Percentiles rank a stretch among this genome's conserved stretches.
Evolutionary conservation across 2,329 filamentous ascomycete species (phyloP).

Genomic region (Monilinia polystroma): DNA sequence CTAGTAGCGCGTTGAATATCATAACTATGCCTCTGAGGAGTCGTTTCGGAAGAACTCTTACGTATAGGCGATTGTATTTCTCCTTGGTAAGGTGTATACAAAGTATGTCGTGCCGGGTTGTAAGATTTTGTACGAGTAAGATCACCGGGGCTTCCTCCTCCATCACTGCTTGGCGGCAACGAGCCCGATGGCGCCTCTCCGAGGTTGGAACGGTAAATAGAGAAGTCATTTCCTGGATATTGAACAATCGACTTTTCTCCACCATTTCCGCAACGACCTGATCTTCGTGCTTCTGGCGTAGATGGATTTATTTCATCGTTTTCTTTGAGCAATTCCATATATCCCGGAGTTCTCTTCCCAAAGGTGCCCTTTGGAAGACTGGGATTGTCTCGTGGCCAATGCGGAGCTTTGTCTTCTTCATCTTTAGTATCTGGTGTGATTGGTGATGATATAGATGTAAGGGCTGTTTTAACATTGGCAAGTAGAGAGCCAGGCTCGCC

Average conservation of each 20-base stretch:
- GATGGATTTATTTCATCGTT: conserved; percentile 1
- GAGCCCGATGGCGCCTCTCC: conserved; percentile 22
- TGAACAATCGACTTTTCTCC: conserved; percentile 7
- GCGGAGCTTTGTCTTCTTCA: neutral
- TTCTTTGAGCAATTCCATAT: conserved; percentile 6
- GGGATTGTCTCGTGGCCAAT: conserved; percentile 18
- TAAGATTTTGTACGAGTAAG: conserved; percentile 6
- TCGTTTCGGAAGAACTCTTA: conserved; percentile 21
- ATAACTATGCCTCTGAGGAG: conserved; percentile 23
- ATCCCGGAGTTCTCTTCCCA: conserved; percentile 1
- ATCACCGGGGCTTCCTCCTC: conserved; percentile 14
- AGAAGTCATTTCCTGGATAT: conserved; percentile 12
- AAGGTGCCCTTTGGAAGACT: conserved; percentile 6
- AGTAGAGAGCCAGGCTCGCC: conserved; percentile 7
- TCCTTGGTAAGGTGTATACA: conserved; percentile 15
- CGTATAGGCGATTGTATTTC: conserved; percentile 20
- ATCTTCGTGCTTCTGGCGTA: conserved; percentile 7
- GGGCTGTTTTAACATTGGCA: conserved; percentile 21
- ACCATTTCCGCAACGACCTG: neutral
- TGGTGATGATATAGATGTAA: conserved; percentile 19
- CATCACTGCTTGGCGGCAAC: conserved; percentile 18
- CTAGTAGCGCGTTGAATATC: conserved; percentile 30
- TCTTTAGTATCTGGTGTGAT: conserved; percentile 14
- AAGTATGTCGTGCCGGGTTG: conserved; percentile 11
- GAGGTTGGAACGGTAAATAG: conserved; percentile 22